Conservation (phyloP, 352 stramenopile species). For the Globisporangium nodosum region DNA sequence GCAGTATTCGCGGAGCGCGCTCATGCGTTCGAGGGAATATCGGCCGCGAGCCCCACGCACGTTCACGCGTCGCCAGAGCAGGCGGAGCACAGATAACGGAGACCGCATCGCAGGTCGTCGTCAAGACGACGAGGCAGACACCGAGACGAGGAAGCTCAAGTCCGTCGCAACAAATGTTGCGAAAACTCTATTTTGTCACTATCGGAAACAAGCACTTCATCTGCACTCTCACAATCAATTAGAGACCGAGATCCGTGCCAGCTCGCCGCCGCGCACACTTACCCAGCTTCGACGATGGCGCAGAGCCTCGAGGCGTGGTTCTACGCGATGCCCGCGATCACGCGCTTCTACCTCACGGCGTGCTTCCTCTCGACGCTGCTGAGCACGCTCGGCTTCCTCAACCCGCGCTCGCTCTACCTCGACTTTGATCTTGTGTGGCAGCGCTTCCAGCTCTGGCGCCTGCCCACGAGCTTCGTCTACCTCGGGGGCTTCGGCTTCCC, state of each 20-base stretch:
- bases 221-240: no score
- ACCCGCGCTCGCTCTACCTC: conserved; percentile 78
- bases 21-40: conserved; percentile 22
- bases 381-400: conserved; percentile 72
- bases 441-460: conserved; percentile 85
- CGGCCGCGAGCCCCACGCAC: not conserved
- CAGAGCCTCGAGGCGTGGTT: conserved; percentile 82
- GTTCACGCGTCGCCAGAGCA: not conserved
- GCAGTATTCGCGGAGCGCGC: conserved; percentile 16
- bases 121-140: no score
- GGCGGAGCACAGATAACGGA: not conserved
- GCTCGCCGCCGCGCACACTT: no score
- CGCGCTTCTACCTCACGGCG: conserved; percentile 78
- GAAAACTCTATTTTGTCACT: no score
- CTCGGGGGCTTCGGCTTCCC: conserved; percentile 85
- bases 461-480: conserved; percentile 87
- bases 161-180: no score
- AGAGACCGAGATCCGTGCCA: no score
- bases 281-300: conserved; percentile 29
- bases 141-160: no score
- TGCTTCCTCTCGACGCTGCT: conserved; percentile 82
- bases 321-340: conserved; percentile 80
- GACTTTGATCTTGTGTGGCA: conserved; percentile 84
- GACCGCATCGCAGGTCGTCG: not conserved
- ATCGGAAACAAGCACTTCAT: no score